phyloP scores from a whole-genome alignment of 2,329 filamentous ascomycete species.

The Chrysosporium keratinophilum region DNA sequence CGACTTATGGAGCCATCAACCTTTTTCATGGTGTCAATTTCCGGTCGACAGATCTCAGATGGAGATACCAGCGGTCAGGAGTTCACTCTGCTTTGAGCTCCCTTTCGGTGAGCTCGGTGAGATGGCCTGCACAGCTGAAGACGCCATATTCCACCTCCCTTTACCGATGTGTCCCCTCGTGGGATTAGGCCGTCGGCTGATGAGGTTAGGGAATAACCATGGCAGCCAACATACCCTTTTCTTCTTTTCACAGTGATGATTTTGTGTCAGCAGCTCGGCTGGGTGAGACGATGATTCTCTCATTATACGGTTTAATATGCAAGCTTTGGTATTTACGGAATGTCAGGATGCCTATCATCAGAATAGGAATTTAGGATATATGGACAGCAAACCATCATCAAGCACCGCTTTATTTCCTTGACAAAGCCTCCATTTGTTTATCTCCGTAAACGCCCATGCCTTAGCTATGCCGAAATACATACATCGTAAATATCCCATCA shows the following conservation, averaged over 20 bases:
- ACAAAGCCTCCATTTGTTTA: no score
- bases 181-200: constrained; percentile 59
- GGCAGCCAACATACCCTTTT: constrained; percentile 54
- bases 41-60: constrained; percentile 95
- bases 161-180: constrained; percentile 49
- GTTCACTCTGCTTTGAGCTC: constrained; percentile 52
- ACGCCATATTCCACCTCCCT: constrained; percentile 83
- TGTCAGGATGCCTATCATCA: background rate
- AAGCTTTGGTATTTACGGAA: no score
- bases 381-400: no score
- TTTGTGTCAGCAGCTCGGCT: background rate
- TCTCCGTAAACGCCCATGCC: constrained; percentile 5
- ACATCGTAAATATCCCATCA: constrained; percentile 34
- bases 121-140: constrained; percentile 44
- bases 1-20: constrained; percentile 69
- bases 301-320: no score
- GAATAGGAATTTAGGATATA: no score
- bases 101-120: constrained; percentile 58
- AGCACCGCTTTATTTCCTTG: no score
- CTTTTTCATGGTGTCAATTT: constrained; percentile 65
- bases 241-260: constrained; percentile 8
- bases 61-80: constrained; percentile 47
- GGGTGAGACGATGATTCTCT: background rate
- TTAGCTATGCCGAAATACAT: background rate
- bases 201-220: constrained; percentile 92